Evolutionary conservation across 306 rosid genomes (phyloP).

Genomic region (Hippophae gyantsensis): DNA sequence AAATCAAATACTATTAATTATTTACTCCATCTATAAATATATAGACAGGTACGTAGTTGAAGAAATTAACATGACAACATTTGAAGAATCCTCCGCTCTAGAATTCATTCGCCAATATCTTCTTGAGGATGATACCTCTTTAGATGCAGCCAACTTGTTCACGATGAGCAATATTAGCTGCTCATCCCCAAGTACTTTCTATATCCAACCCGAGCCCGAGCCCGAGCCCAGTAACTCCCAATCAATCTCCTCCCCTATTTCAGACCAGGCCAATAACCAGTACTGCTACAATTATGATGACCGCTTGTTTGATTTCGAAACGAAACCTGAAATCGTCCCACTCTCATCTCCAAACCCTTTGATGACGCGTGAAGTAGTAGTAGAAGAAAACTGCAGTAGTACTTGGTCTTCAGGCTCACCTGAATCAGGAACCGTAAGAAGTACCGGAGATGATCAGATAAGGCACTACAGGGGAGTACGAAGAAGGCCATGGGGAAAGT

Average conservation of each 20-base stretch:
- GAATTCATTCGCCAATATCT: constrained; percentile 34
- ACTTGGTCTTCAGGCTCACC: background rate
- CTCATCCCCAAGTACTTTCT: background rate
- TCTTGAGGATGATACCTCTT: constrained; percentile 24
- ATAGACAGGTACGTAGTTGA: background rate
- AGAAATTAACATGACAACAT: constrained; percentile 9
- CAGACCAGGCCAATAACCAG: constrained; percentile 9
- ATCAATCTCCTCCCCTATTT: constrained; percentile 9
- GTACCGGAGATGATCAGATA: background rate
- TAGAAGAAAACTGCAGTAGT: background rate
- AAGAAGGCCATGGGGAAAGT: constrained; percentile 79
- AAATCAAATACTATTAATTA: no score
- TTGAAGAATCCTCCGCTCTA: constrained; percentile 21
- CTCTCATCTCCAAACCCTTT: background rate
- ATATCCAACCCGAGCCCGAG: constrained; percentile 21
- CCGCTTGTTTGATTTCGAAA: constrained; percentile 1
- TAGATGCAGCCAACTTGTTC: constrained; percentile 13
- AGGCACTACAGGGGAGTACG: constrained; percentile 70
- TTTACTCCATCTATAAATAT: no score
- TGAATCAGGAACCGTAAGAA: no score
- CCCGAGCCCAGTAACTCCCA: constrained; percentile 17
- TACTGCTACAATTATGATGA: constrained; percentile 4
- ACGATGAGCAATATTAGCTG: background rate
- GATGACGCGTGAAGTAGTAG: background rate
- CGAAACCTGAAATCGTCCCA: constrained; percentile 17